phyloP scores from a whole-genome alignment of 371 early-diverging fungal species.

The Syncephalis fuscata region DNA sequence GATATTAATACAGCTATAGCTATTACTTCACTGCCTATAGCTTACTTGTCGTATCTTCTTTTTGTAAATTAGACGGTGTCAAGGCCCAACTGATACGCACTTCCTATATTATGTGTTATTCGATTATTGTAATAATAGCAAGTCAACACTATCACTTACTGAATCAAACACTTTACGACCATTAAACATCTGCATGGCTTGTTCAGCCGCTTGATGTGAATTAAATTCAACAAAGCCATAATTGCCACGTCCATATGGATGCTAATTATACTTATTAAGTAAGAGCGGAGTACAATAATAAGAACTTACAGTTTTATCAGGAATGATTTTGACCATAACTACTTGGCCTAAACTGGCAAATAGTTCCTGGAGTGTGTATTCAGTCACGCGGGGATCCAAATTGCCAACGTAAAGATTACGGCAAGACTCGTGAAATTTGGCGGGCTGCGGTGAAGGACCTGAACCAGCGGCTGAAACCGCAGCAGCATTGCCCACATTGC shows the following conservation, averaged over 20 bases:
- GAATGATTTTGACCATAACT: conserved; percentile 56
- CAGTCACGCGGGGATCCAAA: conserved; percentile 70
- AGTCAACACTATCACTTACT: conserved; percentile 12
- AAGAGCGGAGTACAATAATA: background rate
- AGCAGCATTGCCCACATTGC: no score
- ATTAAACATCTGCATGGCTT: conserved; percentile 56
- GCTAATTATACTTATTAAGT: conserved; percentile 6
- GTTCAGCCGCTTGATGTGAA: conserved; percentile 53
- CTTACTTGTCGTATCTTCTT: conserved; percentile 40
- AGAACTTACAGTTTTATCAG: conserved; percentile 54
- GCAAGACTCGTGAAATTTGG: conserved; percentile 15
- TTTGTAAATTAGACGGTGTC: conserved; percentile 25
- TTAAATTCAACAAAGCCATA: conserved; percentile 85
- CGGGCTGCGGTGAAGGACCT: no score
- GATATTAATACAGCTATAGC: background rate
- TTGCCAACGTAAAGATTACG: conserved; percentile 75
- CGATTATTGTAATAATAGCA: background rate
- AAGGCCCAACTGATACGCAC: conserved; percentile 78
- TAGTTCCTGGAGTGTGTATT: conserved; percentile 52
- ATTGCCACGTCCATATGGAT: conserved; percentile 37
- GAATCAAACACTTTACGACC: conserved; percentile 46
- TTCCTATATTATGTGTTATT: conserved; percentile 25
- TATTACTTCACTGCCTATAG: background rate
- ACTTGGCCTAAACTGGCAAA: conserved; percentile 57
- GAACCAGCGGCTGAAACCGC: no score